phyloP scores from a whole-genome alignment of 1,284 basidiomycete species.

The Irpex sp. region DNA sequence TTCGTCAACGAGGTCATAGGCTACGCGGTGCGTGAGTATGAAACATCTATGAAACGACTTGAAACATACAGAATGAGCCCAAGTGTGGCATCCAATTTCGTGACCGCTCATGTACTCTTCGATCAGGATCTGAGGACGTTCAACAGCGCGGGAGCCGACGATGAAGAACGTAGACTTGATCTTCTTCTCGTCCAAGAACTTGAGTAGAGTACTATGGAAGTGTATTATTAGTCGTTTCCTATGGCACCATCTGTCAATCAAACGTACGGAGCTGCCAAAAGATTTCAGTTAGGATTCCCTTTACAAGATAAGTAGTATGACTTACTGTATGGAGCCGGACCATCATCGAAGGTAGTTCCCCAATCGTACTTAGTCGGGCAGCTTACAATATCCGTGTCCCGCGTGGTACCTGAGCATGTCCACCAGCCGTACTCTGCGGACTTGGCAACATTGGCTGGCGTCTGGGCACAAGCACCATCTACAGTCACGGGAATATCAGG shows the following conservation, averaged over 20 bases:
- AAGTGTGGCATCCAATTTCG: slow-evolving; percentile 78
- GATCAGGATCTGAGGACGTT: slow-evolving; percentile 72
- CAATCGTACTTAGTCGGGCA: slow-evolving; percentile 83
- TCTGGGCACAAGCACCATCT: slow-evolving; percentile 64
- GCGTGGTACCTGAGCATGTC: slow-evolving; percentile 85
- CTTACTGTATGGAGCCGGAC: slow-evolving; percentile 80
- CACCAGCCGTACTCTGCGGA: slow-evolving; percentile 73
- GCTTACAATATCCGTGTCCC: slow-evolving; percentile 59
- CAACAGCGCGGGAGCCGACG: slow-evolving; percentile 86
- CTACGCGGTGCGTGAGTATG: slow-evolving; percentile 34
- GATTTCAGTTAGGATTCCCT: slow-evolving; percentile 2
- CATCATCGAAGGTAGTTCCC: slow-evolving; percentile 84
- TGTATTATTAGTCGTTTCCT: slow-evolving; percentile 6
- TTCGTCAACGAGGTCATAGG: slow-evolving; percentile 82
- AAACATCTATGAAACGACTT: not conserved
- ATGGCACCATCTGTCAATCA: not conserved
- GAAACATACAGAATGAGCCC: slow-evolving; percentile 61
- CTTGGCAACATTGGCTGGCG: slow-evolving; percentile 54
- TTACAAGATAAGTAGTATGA: slow-evolving; percentile 4
- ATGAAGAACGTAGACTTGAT: slow-evolving; percentile 89
- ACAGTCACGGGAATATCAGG: slow-evolving; percentile 58
- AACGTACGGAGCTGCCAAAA: slow-evolving; percentile 42
- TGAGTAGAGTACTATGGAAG: slow-evolving; percentile 52
- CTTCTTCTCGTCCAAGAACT: slow-evolving; percentile 64
- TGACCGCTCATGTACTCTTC: slow-evolving; percentile 86